Evolutionary conservation across 2,329 filamentous ascomycete genomes (phyloP), one percentile per base, ranked within the genome.

Genomic region (Fusarium decemcellulare): DNA sequence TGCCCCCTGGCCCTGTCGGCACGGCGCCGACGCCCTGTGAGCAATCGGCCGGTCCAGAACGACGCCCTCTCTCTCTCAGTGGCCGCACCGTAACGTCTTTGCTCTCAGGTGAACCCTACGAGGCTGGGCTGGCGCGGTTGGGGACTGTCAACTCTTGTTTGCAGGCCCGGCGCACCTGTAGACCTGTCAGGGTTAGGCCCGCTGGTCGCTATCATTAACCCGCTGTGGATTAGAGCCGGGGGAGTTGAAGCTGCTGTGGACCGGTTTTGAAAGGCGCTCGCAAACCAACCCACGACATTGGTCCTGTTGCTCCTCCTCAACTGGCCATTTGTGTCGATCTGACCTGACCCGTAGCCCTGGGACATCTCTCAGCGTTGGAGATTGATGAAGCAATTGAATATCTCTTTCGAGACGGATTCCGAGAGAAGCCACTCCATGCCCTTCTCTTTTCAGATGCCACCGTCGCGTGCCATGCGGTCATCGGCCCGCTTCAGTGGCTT

Each of bases 31-130:
- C 57, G 32, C 39, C 57, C 59, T 57, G 54, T 61, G 37, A 61
- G 54, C 56, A 62, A 70, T 71, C 27, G 72, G 43, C 67, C 65
- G 61, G 67, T 68, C 72, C 63, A 71, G 72, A 72, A 72, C 68
- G 18, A 34, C 48, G 32, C 47, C 47, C 32, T 36, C 34, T 39
- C 46, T 48, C 46, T 48, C 53, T 60, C 47, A 53, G 56, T 66
- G 61, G 57, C 44, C 59, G 40, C 43, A 14, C 44, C 43, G 32
- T 37, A 37, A 53, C 11, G 32, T 42, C 14, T 37, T 30, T 15
- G 8, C 18, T 15, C 30, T 40, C 43, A 23, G 43, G 43, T 34
- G 54, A 50, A 61, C 60, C 51, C 15, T 59, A 50, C 32, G 39
- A 47, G 53, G 42, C 48, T 59, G 36, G 53, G 37, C 48, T 59